Conservation (phyloP, 768 basidiomycete genomes). For the Tylopilus balloui region DNA sequence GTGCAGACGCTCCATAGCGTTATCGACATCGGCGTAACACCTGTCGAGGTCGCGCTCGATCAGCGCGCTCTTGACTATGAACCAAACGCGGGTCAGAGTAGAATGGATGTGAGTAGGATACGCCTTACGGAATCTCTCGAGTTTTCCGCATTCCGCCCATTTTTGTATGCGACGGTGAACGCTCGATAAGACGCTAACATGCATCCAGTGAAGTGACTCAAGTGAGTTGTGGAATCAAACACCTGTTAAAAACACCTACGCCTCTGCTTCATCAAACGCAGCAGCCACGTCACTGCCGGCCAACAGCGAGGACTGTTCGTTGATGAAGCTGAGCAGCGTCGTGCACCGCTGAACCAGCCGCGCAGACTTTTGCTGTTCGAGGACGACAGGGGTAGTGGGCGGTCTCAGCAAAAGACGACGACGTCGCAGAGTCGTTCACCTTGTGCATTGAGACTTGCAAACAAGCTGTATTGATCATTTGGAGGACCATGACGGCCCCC, state of each 20-base stretch:
- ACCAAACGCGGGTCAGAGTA: constrained; percentile 3
- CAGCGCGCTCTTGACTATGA: constrained; percentile 41
- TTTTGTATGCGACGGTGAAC: constrained; percentile 37
- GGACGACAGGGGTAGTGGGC: not conserved
- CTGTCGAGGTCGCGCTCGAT: constrained; percentile 44
- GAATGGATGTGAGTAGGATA: not conserved
- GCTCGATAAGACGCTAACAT: constrained; percentile 38
- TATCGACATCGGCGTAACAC: constrained; percentile 41
- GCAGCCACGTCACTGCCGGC: constrained; percentile 39
- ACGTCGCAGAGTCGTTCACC: constrained; percentile 29
- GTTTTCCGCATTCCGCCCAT: constrained; percentile 38
- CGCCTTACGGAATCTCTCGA: constrained; percentile 38
- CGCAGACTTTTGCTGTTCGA: constrained; percentile 37
- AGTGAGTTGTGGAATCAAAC: not conserved
- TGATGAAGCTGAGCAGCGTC: constrained; percentile 35
- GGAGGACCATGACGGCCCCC: constrained; percentile 39
- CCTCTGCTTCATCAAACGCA: constrained; percentile 40
- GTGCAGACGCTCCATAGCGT: constrained; percentile 40
- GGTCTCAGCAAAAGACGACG: constrained; percentile 1
- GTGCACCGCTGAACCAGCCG: constrained; percentile 42
- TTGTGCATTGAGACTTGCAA: constrained; percentile 46
- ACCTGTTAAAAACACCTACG: constrained; percentile 30
- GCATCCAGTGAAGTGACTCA: not conserved
- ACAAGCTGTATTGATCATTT: constrained; percentile 44
- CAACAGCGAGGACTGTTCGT: constrained; percentile 37